Evolutionary conservation across 2,329 filamentous ascomycete species (phyloP), one percentile per base, ranked within the genome.

Genomic region (Trichoderma sp.): DNA sequence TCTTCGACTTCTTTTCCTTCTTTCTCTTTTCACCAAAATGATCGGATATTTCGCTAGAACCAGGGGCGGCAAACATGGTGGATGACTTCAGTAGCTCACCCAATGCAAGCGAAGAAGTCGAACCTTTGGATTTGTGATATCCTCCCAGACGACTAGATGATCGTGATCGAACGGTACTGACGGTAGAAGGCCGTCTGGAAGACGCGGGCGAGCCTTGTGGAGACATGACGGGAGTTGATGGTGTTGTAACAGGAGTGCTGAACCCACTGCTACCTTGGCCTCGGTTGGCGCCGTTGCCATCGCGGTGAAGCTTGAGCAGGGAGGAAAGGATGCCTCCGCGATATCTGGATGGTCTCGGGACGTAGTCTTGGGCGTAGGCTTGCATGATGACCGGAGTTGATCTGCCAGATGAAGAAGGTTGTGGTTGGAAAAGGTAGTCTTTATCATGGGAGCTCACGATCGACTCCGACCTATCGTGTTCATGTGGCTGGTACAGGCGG

Each of bases 281-380:
- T 72, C 73, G 79, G 68, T 72, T 76, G 70, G 73, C 73, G 69
- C 74, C 73, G 73, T 74, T 76, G 57, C 83, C 82, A 70, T 87
- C 82, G 70, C 88, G 85, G 75, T 92, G 90, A 11, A 94, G 83
- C 77, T 90, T 92, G 61, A 96, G 81, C 0, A 96, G 81, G 0
- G 89, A 90, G 2, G 90, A 89, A 1, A 96, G 82, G 58, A 95
- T 87, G 35, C 93, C 92, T 35, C 89, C 90, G 61, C 89, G 88
- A 77, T 92, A 94, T 71, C 90, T 86, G 27, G 84, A 80, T 5
- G 92, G 92, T 53, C 85, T 84, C 56, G 90, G 88, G 21, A 92
- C 86, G 75, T 92, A 92, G 68, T 82, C 81, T 57, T 81, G 77
- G 16, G 75, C 75, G 68, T 87, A 85, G 55, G 87, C 85, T 27